Evolutionary conservation across 2,329 filamentous ascomycete species (phyloP).

Genomic region (Botrytis hyacinthi): DNA sequence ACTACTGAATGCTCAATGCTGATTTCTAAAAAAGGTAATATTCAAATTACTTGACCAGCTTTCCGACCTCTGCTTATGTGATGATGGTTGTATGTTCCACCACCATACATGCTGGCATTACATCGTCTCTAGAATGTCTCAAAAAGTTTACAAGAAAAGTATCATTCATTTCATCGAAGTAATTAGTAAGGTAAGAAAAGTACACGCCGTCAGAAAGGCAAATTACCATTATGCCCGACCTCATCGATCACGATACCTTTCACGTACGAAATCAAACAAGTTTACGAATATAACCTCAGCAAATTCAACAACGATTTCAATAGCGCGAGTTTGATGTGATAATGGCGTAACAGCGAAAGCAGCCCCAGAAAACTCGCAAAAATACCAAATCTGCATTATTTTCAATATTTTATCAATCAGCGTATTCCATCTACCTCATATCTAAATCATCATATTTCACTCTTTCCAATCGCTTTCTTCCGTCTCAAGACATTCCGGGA

Average conservation of each 20-base stretch:
- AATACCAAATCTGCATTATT: neutral
- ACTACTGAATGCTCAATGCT: neutral
- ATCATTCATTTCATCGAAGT: conserved; percentile 4
- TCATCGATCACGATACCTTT: conserved; percentile 4
- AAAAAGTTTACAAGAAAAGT: conserved; percentile 16
- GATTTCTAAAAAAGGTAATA: neutral
- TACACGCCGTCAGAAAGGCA: neutral
- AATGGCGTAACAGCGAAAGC: neutral
- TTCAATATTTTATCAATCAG: neutral
- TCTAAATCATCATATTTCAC: neutral
- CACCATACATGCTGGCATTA: conserved; percentile 6
- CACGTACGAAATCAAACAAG: neutral
- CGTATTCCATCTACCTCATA: neutral
- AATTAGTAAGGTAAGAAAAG: conserved; percentile 17
- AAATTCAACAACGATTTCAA: conserved; percentile 3
- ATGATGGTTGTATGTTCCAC: conserved; percentile 13
- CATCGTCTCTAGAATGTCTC: conserved; percentile 20
- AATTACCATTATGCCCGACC: conserved; percentile 6
- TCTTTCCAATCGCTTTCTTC: neutral
- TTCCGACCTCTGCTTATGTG: conserved; percentile 5
- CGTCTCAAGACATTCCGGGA: neutral
- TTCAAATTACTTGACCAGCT: conserved; percentile 6
- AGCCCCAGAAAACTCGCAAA: neutral
- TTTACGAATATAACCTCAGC: conserved; percentile 6
- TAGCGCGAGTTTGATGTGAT: neutral